Evolutionary conservation across 2,329 filamentous ascomycete species (phyloP).

Genomic region (Venturia aucupariae): DNA sequence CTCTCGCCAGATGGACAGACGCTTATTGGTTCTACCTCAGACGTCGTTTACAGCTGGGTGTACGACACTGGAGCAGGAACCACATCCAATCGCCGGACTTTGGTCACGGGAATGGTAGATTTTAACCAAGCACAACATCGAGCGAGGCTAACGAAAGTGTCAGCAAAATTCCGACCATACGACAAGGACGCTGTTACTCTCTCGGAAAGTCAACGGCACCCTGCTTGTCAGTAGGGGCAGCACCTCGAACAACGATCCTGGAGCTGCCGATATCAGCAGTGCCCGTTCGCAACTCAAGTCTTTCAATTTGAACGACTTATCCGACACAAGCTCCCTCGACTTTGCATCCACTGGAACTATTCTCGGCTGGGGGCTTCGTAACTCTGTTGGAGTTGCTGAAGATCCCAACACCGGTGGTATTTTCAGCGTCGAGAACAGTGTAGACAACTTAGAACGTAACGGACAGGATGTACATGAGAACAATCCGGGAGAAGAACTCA

Average conservation of each 20-base stretch:
- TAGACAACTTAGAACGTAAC: conserved; percentile 51
- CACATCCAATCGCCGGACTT: conserved; percentile 39
- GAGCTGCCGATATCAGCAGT: conserved; percentile 40
- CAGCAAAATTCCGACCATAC: conserved; percentile 43
- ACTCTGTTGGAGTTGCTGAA: conserved; percentile 63
- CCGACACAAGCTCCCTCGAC: conserved; percentile 31
- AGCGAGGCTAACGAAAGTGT: neutral
- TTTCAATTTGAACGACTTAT: conserved; percentile 41
- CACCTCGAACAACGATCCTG: conserved; percentile 50
- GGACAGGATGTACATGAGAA: conserved; percentile 54
- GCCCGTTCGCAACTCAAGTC: conserved; percentile 61
- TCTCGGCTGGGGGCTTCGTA: conserved; percentile 60
- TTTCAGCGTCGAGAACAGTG: conserved; percentile 59
- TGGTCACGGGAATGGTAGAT: conserved; percentile 54
- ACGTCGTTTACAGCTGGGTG: conserved; percentile 53
- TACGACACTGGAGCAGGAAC: conserved; percentile 48
- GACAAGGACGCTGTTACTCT: conserved; percentile 58
- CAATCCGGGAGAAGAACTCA: conserved; percentile 67
- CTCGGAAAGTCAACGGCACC: conserved; percentile 43
- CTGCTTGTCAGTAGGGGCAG: conserved; percentile 60
- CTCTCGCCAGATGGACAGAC: conserved; percentile 40
- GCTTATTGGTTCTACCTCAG: conserved; percentile 47
- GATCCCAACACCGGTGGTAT: conserved; percentile 43
- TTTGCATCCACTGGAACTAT: conserved; percentile 43
- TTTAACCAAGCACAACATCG: neutral